Percentiles rank a stretch among this genome's conserved stretches.
Conservation (phyloP, 1,284 basidiomycete species). For the Tilletia indica region DNA sequence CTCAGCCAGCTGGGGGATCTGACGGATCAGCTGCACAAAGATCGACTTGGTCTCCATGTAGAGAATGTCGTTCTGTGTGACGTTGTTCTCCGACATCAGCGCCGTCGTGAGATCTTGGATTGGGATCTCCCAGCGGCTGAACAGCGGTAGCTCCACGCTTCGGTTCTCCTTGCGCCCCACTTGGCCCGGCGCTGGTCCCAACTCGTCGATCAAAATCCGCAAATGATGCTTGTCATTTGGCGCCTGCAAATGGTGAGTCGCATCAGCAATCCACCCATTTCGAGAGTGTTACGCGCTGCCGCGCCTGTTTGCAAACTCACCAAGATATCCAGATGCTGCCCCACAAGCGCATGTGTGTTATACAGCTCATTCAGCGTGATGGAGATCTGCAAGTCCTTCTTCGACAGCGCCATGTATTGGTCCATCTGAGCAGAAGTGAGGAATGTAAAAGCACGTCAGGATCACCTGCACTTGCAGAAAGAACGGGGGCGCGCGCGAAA, state of each 20-base stretch:
- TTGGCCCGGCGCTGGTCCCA: slow-evolving; percentile 85
- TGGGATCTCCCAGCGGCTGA: slow-evolving; percentile 98
- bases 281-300: not conserved
- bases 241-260: slow-evolving; percentile 61
- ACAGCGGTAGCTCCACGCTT: slow-evolving; percentile 84
- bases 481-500: too few species aligned
- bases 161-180: slow-evolving; percentile 97
- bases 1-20: too few species aligned
- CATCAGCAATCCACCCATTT: slow-evolving; percentile 55
- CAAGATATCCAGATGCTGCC: slow-evolving; percentile 90
- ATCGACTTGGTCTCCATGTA: too few species aligned
- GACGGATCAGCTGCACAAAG: too few species aligned
- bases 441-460: too few species aligned
- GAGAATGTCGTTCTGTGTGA: too few species aligned
- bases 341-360: slow-evolving; percentile 90
- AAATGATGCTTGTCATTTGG: slow-evolving; percentile 96
- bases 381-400: too few species aligned
- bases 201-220: slow-evolving; percentile 90
- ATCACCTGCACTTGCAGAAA: too few species aligned
- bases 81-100: slow-evolving; percentile 83
- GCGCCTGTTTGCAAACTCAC: slow-evolving; percentile 63
- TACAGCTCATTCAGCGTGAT: slow-evolving; percentile 99
- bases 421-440: too few species aligned
- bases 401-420: too few species aligned
- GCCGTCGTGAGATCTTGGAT: slow-evolving; percentile 95